These are phyloP conservation scores for Trichoderma harzianum DNA, from an alignment of 2,329 filamentous ascomycete genomes.

Conservation along the genomic window DNA sequence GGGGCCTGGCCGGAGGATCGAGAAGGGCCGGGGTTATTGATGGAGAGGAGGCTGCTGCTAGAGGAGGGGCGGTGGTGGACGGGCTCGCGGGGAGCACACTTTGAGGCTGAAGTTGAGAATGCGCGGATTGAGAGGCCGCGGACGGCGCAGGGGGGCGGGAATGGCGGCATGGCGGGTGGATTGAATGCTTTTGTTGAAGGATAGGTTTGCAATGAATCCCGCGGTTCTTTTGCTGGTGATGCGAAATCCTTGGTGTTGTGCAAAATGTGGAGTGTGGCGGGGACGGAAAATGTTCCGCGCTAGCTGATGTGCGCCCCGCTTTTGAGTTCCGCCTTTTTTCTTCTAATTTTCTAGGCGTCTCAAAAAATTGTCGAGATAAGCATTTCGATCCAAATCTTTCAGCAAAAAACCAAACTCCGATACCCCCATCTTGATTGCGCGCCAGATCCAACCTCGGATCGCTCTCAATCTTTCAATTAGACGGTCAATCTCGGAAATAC, in stretches of 20 bases:
- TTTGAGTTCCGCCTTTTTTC: background rate
- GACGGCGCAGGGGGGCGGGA: conserved; percentile 32
- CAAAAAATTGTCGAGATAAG: background rate
- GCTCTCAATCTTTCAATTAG: background rate
- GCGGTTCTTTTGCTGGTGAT: background rate
- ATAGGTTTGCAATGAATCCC: background rate
- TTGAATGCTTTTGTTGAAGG: background rate
- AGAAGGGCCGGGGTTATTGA: conserved; percentile 13
- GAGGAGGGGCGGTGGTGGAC: conserved; percentile 21
- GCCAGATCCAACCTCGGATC: background rate
- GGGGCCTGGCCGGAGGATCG: conserved; percentile 1
- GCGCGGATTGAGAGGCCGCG: conserved; percentile 26
- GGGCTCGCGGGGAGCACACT: conserved; percentile 25
- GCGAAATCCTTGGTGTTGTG: conserved; percentile 15
- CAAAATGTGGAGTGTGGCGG: conserved; percentile 11
- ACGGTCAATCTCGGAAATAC: background rate
- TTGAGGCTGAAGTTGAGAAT: conserved; percentile 31
- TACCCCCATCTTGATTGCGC: background rate
- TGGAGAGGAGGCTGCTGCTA: conserved; percentile 26
- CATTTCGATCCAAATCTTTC: background rate
- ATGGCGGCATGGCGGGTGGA: conserved; percentile 37
- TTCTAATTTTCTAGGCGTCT: background rate
- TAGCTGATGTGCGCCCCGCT: background rate
- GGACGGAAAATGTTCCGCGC: conserved; percentile 13
- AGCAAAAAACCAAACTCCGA: background rate